These are phyloP conservation scores for Corymbia maculata DNA, from an alignment of 345 rosid genomes.

Conservation along the genomic window DNA sequence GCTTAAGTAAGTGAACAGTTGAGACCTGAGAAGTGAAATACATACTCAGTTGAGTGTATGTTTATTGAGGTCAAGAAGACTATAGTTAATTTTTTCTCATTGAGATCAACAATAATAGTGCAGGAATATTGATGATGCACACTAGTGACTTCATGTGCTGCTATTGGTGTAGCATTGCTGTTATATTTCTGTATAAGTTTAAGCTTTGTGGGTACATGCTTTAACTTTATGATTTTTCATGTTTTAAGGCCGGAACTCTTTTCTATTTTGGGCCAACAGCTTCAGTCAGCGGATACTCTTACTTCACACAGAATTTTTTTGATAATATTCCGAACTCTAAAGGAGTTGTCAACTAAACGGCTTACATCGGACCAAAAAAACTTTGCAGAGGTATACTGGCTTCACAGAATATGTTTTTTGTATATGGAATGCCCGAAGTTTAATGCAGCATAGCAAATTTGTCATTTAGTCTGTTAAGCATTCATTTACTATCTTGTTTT, in stretches of 20 bases:
- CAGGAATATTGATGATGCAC: not conserved
- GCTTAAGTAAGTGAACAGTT: not conserved
- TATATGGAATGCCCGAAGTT: not conserved
- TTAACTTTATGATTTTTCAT: conserved; percentile 12
- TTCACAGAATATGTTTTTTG: not conserved
- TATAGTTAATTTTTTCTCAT: not conserved
- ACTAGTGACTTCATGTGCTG: not conserved
- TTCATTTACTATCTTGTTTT: not conserved
- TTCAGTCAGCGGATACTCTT: conserved; percentile 74
- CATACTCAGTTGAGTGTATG: not conserved
- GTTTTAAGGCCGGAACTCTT: conserved; percentile 79
- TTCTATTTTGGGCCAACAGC: conserved; percentile 69
- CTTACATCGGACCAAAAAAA: conserved; percentile 79
- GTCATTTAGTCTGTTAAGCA: not conserved
- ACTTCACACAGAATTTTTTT: conserved; percentile 84
- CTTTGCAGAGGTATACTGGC: conserved; percentile 57
- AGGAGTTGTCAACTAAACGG: conserved; percentile 91
- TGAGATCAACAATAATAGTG: not conserved
- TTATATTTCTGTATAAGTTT: not conserved
- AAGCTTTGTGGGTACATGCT: conserved; percentile 1
- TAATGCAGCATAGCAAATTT: not conserved
- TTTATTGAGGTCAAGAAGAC: not conserved
- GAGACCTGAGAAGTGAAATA: not conserved
- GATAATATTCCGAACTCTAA: conserved; percentile 83
- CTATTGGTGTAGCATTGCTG: not conserved